These are phyloP conservation scores for Phoenix roebelenii DNA, from an alignment of 176 grass and related monocot genomes.

Conservation along the genomic window DNA sequence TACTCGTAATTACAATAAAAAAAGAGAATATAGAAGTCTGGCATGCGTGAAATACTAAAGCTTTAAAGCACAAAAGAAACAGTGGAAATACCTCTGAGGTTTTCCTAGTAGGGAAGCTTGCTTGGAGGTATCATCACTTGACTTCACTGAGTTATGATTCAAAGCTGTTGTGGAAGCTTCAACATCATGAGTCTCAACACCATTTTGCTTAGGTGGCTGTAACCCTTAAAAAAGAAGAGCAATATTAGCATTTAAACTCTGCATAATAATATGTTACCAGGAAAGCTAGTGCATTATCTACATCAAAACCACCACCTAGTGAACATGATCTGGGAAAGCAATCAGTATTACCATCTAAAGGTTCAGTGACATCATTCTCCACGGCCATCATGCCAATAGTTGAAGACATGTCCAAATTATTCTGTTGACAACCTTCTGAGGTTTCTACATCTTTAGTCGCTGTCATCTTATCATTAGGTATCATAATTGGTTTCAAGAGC, in stretches of 20 bases:
- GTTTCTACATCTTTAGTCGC: conserved; percentile 19
- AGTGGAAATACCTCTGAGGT: conserved; percentile 44
- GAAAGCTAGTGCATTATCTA: conserved; percentile 27
- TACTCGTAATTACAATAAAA: neutral
- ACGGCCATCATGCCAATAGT: conserved; percentile 5
- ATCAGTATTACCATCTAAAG: conserved; percentile 4
- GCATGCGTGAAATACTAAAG: conserved; percentile 7
- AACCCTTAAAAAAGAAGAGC: conserved; percentile 50
- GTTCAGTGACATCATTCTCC: conserved; percentile 29
- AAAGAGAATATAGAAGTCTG: conserved; percentile 1
- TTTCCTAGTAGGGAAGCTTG: conserved; percentile 68
- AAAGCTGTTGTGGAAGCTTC: conserved; percentile 14
- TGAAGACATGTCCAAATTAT: conserved; percentile 8
- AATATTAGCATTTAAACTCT: conserved; percentile 32
- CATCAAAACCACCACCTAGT: conserved; percentile 23
- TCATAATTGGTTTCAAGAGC: neutral
- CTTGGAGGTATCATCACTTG: conserved; percentile 25
- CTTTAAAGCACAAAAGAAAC: neutral
- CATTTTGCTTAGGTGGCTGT: conserved; percentile 35
- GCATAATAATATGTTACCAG: conserved; percentile 9
- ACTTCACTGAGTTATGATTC: conserved; percentile 17
- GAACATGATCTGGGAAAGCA: conserved; percentile 9
- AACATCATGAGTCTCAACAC: conserved; percentile 11
- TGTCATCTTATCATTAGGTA: neutral
- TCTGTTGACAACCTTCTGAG: conserved; percentile 6